Evolutionary conservation across 139 green algal genomes (phyloP), one percentile per base, ranked within the genome.

Genomic region (Pleodorina starrii): DNA sequence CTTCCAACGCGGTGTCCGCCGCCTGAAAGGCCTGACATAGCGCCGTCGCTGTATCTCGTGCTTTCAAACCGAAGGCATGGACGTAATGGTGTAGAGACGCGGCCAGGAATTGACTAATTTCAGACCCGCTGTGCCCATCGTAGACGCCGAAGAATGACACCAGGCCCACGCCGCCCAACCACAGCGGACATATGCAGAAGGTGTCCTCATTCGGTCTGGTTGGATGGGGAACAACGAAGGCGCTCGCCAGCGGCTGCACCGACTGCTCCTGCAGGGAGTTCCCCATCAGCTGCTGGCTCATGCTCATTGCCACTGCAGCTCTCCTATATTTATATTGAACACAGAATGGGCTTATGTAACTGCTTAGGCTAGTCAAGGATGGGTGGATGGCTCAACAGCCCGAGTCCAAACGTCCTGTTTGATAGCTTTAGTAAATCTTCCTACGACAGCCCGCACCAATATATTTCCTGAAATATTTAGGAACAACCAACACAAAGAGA

Each of bases 161-260:
- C 19, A 63, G 32, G 79, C 17, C 57, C 5, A 76, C 17, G 36
- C 23, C 32, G 38, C 44, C 17, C 11, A 84, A 48, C 72, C 42
- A 54, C 19, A 80, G 72, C 1, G 72, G 72, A 23, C 72, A 57
- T 48, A 80, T 42, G 32, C 48, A 84, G 36, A 63, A 84, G 6
- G 48, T 36, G 32, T 84, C 76, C 36, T 84, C 76, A 35, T 71
- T 69, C 6, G 76, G 76, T n/a, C 76, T 57, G 32, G 76, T 84
- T n/a, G 76, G 76, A 48, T 84, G 76, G 38, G 76, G 76, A 9
- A 84, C n/a, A 16, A 84, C 76, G 35, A 43, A 82, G 32, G 27
- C 74, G 44, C 74, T 63, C 16, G 44, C 44, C 25, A 66, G 16
- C 17, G 72, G 72, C 72, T 80, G 40, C 38, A 50, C n/a, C 29